Conservation (phyloP, 345 rosid genomes). For the Citrus maxima region DNA sequence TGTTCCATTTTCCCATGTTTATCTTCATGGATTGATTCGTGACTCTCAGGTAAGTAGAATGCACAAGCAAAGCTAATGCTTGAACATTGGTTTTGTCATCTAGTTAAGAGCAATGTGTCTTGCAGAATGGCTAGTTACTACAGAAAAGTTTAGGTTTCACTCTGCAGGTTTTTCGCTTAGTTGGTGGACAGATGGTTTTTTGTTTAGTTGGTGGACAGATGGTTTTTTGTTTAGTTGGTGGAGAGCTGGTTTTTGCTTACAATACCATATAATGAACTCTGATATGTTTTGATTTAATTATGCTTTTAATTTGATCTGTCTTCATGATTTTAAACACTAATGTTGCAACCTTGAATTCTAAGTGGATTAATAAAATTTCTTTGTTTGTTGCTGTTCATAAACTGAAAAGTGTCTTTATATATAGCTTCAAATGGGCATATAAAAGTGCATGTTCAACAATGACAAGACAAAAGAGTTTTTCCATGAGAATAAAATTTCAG, state of each 20-base stretch:
- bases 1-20: conserved; percentile 84
- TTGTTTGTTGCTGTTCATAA: background rate
- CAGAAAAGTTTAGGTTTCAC: background rate
- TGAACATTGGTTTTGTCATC: background rate
- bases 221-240: background rate
- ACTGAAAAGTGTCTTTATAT: background rate
- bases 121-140: background rate
- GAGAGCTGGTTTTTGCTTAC: background rate
- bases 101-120: conserved; percentile 4
- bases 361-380: background rate
- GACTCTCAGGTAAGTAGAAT: conserved; percentile 73
- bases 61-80: background rate
- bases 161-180: background rate
- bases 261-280: background rate
- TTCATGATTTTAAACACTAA: too few species aligned
- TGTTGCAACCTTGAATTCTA: background rate
- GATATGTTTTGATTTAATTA: background rate
- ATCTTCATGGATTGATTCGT: conserved; percentile 94
- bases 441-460: background rate
- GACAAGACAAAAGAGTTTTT: background rate
- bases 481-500: background rate
- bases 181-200: background rate
- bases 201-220: background rate
- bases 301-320: background rate
- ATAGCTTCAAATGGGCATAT: background rate